Base-by-base conservation (phyloP, 1,284 basidiomycete species). In the Ustilago cynodontis region DNA sequence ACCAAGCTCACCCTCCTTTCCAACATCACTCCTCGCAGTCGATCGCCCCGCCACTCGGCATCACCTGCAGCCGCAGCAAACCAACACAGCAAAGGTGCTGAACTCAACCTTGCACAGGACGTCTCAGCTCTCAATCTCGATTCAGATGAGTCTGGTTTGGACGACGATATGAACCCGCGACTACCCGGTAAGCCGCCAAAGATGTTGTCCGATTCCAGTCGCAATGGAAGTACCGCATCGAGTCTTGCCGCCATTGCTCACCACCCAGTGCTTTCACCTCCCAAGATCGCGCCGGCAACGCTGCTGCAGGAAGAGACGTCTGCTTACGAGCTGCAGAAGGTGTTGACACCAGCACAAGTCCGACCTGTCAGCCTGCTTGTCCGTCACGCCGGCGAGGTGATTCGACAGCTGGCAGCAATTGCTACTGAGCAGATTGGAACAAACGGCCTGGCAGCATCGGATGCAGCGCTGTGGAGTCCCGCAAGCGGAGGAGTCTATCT, bases 381-480 rank as follows among this genome's bases (percentile, higher is more conserved):
- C n/a, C 65, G 65, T 31, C 59, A 53, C 8, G 78, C 80, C n/a
- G 56, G 74, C 20, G 72, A 80, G 43, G 61, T 65, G n/a, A 80
- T 79, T 29, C 64, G 66, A 6, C 57, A 63, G n/a, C 50, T 82
- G 18, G 68, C 71, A 14, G 45, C 71, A 28, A 71, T 82, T 41
- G 77, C 76, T 16, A 70, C 72, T 16, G 80, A 82, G 56, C 57
- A 69, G 37, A 70, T 79, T 43, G 69, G 70, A 28, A 67, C 65
- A 16, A 71, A 78, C 31, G 80, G 77, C 10, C 31, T 78, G 22
- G 59, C 73, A 29, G 67, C 65, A 20, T 50, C 65, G 18, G 79
- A 81, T 51, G 52, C 49, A 1, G 50, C 69, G 24, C 31, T 59
- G 14, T 56, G 64, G 56, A 65, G 61, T 10, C 45, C 54, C 8